Percentiles rank a stretch among this genome's conserved stretches.
phyloP scores from a whole-genome alignment of 2,329 filamentous ascomycete species.

The Venturia pyrina region DNA sequence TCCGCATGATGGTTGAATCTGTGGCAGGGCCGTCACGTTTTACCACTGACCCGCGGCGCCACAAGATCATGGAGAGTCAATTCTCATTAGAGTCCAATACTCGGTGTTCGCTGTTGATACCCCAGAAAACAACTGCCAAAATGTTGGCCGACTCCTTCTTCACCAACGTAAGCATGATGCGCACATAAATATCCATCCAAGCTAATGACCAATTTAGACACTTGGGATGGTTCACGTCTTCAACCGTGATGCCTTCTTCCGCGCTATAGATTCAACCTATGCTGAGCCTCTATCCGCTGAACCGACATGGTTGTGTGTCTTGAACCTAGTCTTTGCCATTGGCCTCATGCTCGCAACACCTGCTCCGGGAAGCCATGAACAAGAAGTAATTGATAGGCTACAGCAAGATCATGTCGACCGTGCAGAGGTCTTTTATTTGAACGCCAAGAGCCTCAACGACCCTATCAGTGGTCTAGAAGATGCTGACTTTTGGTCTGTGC shows the following conservation, averaged over 20 bases:
- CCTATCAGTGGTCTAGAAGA: conserved; percentile 46
- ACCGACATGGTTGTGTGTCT: conserved; percentile 45
- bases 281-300: conserved; percentile 41
- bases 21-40: conserved; percentile 46
- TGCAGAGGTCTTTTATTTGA: conserved; percentile 54
- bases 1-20: conserved; percentile 50
- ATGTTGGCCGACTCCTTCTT: conserved; percentile 52
- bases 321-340: conserved; percentile 54
- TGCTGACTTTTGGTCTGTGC: conserved; percentile 54
- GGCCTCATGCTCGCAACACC: conserved; percentile 50
- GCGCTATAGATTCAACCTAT: conserved; percentile 44
- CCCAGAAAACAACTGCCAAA: conserved; percentile 44
- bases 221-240: conserved; percentile 53
- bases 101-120: conserved; percentile 43
- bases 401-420: conserved; percentile 39
- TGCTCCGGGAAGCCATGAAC: conserved; percentile 38
- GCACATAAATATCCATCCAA: conserved; percentile 23
- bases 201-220: conserved; percentile 24
- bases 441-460: conserved; percentile 44
- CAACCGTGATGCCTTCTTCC: conserved; percentile 40
- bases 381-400: conserved; percentile 42
- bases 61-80: conserved; percentile 47
- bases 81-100: conserved; percentile 37
- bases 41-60: conserved; percentile 46
- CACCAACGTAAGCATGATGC: conserved; percentile 30